These are phyloP conservation scores for Sophora flavescens DNA, from an alignment of 306 rosid species.

Conservation along the genomic window DNA sequence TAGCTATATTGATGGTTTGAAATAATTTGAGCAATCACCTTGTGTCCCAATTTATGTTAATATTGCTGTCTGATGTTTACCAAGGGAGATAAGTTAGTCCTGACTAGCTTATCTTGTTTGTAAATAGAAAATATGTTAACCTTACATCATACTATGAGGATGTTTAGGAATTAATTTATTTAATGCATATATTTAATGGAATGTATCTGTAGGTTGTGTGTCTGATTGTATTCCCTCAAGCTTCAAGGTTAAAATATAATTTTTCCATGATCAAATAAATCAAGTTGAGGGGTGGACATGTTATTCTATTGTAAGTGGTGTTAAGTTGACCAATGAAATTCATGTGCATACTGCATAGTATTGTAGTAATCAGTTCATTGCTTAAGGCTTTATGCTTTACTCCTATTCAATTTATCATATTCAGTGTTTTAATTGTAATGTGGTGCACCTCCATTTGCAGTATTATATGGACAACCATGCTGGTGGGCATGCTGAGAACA, in stretches of 20 bases:
- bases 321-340: conserved; percentile 12
- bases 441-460: conserved; percentile 52
- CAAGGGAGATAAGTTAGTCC: conserved; percentile 6
- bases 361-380: not conserved
- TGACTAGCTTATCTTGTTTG: conserved; percentile 19
- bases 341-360: not conserved
- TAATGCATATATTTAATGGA: conserved; percentile 6
- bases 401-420: not conserved
- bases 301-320: not conserved
- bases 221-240: conserved; percentile 22
- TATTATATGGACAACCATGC: conserved; percentile 67
- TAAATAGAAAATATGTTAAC: conserved; percentile 19
- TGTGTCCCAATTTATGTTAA: conserved; percentile 23
- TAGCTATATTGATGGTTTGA: conserved; percentile 22
- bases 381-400: not conserved
- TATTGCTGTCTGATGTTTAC: conserved; percentile 29
- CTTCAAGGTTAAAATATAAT: conserved; percentile 12
- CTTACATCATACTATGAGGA: conserved; percentile 22
- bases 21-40: conserved; percentile 33
- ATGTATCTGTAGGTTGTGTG: not conserved
- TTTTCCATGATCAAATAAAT: not conserved
- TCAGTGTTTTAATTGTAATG: conserved; percentile 3
- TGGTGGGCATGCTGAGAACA: conserved; percentile 56
- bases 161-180: conserved; percentile 8
- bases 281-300: not conserved